These are phyloP conservation scores for Hygrophorus russula DNA, from an alignment of 768 basidiomycete species.

Conservation along the genomic window DNA sequence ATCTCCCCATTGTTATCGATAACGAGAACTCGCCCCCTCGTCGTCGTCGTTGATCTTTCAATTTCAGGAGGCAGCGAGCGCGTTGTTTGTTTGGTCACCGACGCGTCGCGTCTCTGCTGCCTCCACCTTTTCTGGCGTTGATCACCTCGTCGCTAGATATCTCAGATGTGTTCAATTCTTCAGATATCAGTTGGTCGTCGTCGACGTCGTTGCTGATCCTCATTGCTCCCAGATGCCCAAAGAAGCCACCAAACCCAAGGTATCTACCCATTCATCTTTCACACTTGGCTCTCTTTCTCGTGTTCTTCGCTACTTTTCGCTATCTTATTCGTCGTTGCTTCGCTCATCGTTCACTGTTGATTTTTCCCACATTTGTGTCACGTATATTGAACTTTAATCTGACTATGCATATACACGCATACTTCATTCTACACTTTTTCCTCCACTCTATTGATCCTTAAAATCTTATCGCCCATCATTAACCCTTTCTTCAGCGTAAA, in stretches of 20 bases:
- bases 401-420: no score
- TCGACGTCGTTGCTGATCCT: not conserved
- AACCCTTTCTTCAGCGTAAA: conserved; percentile 44
- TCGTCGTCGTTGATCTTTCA: conserved; percentile 9
- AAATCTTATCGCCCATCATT: not conserved
- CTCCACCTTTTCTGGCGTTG: conserved; percentile 1
- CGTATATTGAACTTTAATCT: not conserved
- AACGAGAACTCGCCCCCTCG: conserved; percentile 3
- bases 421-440: not conserved
- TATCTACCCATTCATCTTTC: conserved; percentile 21
- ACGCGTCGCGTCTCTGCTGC: conserved; percentile 8
- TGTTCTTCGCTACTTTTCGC: not conserved
- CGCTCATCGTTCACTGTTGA: not conserved
- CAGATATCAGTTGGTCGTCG: not conserved
- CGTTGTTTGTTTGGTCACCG: conserved; percentile 15
- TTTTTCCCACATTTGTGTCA: not conserved
- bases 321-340: not conserved
- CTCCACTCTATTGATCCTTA: not conserved
- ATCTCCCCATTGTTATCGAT: conserved; percentile 3
- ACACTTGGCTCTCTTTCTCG: not conserved
- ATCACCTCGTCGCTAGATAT: not conserved
- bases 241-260: conserved; percentile 60
- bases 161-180: not conserved
- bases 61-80: conserved; percentile 4
- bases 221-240: conserved; percentile 60